A percentile compares a stretch with the other conserved stretches of the same genome.
These are phyloP conservation scores for Corynespora cassiicola DNA, from an alignment of 2,329 filamentous ascomycete genomes.

Conservation along the genomic window DNA sequence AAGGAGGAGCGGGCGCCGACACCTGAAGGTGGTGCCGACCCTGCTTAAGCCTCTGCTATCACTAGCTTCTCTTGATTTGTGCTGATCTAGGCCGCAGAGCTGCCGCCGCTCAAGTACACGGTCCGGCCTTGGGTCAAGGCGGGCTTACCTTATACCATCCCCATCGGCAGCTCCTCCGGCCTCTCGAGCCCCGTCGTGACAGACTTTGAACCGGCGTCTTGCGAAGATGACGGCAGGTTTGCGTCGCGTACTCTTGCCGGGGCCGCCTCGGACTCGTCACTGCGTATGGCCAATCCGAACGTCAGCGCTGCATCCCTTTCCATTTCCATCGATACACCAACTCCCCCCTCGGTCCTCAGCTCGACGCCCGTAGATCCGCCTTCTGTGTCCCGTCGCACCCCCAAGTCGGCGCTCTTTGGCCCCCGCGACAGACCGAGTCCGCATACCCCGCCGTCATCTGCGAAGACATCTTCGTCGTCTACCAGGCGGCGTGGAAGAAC, in stretches of 20 bases:
- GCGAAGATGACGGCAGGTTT: too few species aligned
- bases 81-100: slow-evolving; percentile 33
- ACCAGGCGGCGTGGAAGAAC: slow-evolving; percentile 29
- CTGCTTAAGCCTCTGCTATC: slow-evolving; percentile 34
- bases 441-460: slow-evolving; percentile 18
- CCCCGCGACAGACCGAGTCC: slow-evolving; percentile 13
- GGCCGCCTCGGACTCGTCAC: too few species aligned
- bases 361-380: slow-evolving; percentile 5
- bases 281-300: too few species aligned
- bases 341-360: slow-evolving; percentile 1
- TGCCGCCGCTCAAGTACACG: slow-evolving; percentile 24
- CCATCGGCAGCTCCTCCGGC: slow-evolving; percentile 14
- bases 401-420: slow-evolving; percentile 16
- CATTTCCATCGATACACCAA: slow-evolving; percentile 1
- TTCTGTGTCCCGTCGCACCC: slow-evolving; percentile 13
- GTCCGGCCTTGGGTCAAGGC: slow-evolving; percentile 37
- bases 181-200: slow-evolving; percentile 10
- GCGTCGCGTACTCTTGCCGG: too few species aligned
- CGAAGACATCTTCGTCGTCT: too few species aligned
- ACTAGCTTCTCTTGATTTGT: slow-evolving; percentile 15
- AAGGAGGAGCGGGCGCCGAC: slow-evolving; percentile 33
- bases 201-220: too few species aligned
- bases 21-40: slow-evolving; percentile 42
- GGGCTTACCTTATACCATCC: slow-evolving; percentile 24
- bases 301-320: too few species aligned